phyloP scores from a whole-genome alignment of 192 early-diverging fungal genomes.

The Mortierella antarctica region DNA sequence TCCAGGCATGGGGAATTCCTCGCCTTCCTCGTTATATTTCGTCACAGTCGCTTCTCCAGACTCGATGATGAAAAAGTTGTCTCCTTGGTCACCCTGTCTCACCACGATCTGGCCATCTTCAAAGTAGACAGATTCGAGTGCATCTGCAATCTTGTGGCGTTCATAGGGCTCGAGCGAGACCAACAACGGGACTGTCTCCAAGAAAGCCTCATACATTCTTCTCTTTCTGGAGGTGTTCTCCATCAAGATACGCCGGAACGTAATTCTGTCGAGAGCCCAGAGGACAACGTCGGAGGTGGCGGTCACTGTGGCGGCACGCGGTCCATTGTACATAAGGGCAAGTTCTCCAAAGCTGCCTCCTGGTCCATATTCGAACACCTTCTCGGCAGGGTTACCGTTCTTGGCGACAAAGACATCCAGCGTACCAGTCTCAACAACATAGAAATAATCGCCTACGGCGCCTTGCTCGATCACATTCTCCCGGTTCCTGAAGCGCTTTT shows the following conservation, averaged over 20 bases:
- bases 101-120: constrained; percentile 88
- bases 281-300: constrained; percentile 88
- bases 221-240: constrained; percentile 96
- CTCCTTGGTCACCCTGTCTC: constrained; percentile 91
- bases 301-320: constrained; percentile 94
- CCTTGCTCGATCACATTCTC: constrained; percentile 94
- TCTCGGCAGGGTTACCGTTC: constrained; percentile 70
- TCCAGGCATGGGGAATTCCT: constrained; percentile 77
- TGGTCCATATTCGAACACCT: constrained; percentile 83
- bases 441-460: constrained; percentile 98
- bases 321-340: constrained; percentile 99
- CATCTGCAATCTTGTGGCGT: constrained; percentile 99
- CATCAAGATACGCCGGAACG: constrained; percentile 97
- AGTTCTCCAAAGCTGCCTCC: constrained; percentile 98
- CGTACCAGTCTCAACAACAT: constrained; percentile 93
- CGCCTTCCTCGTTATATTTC: constrained; percentile 82
- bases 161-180: constrained; percentile 95
- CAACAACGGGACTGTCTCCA: constrained; percentile 94
- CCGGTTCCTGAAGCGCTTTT: constrained; percentile 77
- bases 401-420: constrained; percentile 92
- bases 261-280: constrained; percentile 98
- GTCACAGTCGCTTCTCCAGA: constrained; percentile 87
- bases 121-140: constrained; percentile 91
- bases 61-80: constrained; percentile 97
- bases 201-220: constrained; percentile 96